Percentiles rank a stretch among this genome's conserved stretches.
Evolutionary conservation across 164 flowering plant species (phyloP).

Genomic region (Aristolochia contorta): DNA sequence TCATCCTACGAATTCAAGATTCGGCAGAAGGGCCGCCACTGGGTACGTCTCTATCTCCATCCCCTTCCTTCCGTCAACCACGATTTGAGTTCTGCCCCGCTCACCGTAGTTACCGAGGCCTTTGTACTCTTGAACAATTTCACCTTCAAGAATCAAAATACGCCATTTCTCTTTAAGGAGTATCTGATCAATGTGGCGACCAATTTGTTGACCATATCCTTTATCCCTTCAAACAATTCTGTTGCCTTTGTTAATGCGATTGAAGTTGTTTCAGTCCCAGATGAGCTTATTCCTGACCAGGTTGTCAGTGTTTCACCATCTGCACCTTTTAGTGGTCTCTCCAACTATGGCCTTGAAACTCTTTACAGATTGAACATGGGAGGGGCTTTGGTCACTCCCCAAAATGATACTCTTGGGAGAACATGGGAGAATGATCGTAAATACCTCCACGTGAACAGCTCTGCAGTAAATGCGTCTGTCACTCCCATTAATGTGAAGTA

Average conservation of each 20-base stretch:
- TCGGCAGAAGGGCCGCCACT: constrained; percentile 22
- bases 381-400: constrained; percentile 27
- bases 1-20: constrained; percentile 18
- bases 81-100: constrained; percentile 13
- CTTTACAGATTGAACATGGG: constrained; percentile 29
- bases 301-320: constrained; percentile 7
- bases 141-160: constrained; percentile 16
- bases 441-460: constrained; percentile 24
- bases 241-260: constrained; percentile 28
- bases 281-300: constrained; percentile 24
- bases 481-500: constrained; percentile 23
- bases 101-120: constrained; percentile 20
- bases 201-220: constrained; percentile 14
- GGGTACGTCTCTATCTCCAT: constrained; percentile 26
- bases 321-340: constrained; percentile 17
- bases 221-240: constrained; percentile 20
- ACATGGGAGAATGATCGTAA: constrained; percentile 27
- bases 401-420: constrained; percentile 34
- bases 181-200: constrained; percentile 24
- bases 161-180: constrained; percentile 23
- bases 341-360: constrained; percentile 22
- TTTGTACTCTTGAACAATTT: constrained; percentile 24
- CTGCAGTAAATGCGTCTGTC: constrained; percentile 16
- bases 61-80: constrained; percentile 14
- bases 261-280: constrained; percentile 29